These are phyloP conservation scores for Fusarium protoensiforme DNA, from an alignment of 2,329 filamentous ascomycete genomes.

Conservation along the genomic window DNA sequence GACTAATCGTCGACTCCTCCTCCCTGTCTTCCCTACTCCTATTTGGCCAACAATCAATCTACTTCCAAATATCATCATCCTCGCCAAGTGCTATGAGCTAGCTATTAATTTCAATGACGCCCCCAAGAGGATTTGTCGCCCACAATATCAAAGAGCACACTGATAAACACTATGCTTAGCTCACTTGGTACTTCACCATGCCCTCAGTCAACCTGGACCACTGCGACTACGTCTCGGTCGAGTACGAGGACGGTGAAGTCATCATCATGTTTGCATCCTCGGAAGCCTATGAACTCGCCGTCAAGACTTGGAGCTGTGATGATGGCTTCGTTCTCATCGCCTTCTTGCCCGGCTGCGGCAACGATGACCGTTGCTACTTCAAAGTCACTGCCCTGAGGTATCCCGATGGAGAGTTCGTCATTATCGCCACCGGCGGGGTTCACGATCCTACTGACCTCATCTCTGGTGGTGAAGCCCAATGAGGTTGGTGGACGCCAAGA, in stretches of 20 bases:
- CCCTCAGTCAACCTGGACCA: slow-evolving; percentile 47
- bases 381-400: slow-evolving; percentile 33
- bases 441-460: neutral
- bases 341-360: slow-evolving; percentile 40
- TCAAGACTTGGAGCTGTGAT: slow-evolving; percentile 30
- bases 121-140: too few species aligned
- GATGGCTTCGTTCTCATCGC: slow-evolving; percentile 42
- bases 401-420: slow-evolving; percentile 10
- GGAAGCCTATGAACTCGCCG: slow-evolving; percentile 38
- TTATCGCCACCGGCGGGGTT: slow-evolving; percentile 29
- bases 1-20: too few species aligned
- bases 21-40: too few species aligned
- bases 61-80: too few species aligned
- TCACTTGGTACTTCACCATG: slow-evolving; percentile 41
- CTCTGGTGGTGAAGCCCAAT: neutral
- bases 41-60: too few species aligned
- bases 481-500: neutral
- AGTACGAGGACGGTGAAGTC: slow-evolving; percentile 8
- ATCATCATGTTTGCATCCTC: slow-evolving; percentile 22
- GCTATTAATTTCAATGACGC: too few species aligned
- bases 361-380: slow-evolving; percentile 47
- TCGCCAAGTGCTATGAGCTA: too few species aligned
- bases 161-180: slow-evolving; percentile 41
- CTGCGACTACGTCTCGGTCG: slow-evolving; percentile 28
- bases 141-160: too few species aligned